Conservation (phyloP, 345 rosid species). For the Camelina sativa region DNA sequence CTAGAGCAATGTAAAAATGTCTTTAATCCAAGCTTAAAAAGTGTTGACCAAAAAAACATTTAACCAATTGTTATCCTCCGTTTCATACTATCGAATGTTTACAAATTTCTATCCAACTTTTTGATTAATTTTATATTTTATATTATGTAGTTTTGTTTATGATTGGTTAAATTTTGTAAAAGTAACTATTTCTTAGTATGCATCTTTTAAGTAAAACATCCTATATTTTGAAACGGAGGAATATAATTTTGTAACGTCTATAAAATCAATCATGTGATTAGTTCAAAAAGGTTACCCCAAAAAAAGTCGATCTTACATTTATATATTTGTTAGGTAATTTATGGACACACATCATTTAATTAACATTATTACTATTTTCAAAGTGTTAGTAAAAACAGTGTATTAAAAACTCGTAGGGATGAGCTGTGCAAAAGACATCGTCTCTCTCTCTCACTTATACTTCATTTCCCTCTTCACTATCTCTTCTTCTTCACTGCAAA, state of each 20-base stretch:
- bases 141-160: no score
- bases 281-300: slow-evolving; percentile 17
- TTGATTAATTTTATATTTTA: no score
- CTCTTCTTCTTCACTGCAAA: slow-evolving; percentile 19
- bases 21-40: slow-evolving; percentile 18
- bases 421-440: slow-evolving; percentile 27
- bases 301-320: slow-evolving; percentile 32
- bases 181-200: no score
- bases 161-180: no score
- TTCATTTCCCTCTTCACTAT: background rate
- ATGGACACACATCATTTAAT: slow-evolving; percentile 5
- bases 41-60: slow-evolving; percentile 30
- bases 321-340: background rate
- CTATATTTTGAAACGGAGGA: no score
- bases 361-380: background rate
- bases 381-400: background rate
- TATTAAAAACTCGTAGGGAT: slow-evolving; percentile 12
- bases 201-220: no score
- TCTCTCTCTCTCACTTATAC: slow-evolving; percentile 44
- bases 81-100: no score
- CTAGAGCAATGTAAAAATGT: slow-evolving; percentile 35
- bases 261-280: slow-evolving; percentile 35
- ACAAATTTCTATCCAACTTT: no score
- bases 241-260: slow-evolving; percentile 21
- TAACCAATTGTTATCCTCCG: background rate